phyloP scores from a whole-genome alignment of 2,329 filamentous ascomycete species.

The Verticillium nonalfalfae region DNA sequence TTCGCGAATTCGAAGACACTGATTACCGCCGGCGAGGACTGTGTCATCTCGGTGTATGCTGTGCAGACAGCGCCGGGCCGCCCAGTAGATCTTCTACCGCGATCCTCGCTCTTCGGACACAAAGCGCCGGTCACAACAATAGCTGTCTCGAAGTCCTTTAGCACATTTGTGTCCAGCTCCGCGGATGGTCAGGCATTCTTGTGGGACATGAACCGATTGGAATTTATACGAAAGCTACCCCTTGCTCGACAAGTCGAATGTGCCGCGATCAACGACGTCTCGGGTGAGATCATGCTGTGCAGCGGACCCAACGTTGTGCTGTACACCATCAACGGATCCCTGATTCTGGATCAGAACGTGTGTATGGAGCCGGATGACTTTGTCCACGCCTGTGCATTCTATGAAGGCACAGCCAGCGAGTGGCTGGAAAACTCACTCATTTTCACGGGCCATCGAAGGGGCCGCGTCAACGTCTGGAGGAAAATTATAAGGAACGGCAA shows the following conservation, averaged over 20 bases:
- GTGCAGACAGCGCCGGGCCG: slow-evolving; percentile 59
- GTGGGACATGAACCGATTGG: slow-evolving; percentile 89
- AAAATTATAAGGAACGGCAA: slow-evolving; percentile 51
- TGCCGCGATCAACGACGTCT: slow-evolving; percentile 82
- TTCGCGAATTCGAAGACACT: slow-evolving; percentile 89
- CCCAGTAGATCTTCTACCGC: slow-evolving; percentile 70
- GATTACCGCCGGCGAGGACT: slow-evolving; percentile 88
- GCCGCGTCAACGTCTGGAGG: slow-evolving; percentile 74
- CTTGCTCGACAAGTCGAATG: slow-evolving; percentile 57
- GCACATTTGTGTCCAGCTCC: slow-evolving; percentile 78
- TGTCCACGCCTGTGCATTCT: slow-evolving; percentile 80
- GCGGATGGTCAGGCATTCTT: slow-evolving; percentile 77
- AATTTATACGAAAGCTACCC: slow-evolving; percentile 73
- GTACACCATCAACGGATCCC: slow-evolving; percentile 81
- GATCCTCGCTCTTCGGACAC: slow-evolving; percentile 84
- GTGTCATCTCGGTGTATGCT: slow-evolving; percentile 79
- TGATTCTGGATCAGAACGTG: slow-evolving; percentile 76
- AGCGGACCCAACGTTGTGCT: slow-evolving; percentile 68
- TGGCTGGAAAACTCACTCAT: slow-evolving; percentile 84
- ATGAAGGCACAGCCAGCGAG: slow-evolving; percentile 84
- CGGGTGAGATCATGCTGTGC: slow-evolving; percentile 83
- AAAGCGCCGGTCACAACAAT: slow-evolving; percentile 76
- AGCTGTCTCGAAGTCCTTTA: slow-evolving; percentile 81
- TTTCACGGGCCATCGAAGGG: slow-evolving; percentile 81
- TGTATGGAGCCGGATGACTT: slow-evolving; percentile 66